Base-by-base conservation (phyloP, 2,329 filamentous ascomycete species). In the Septoria linicola region DNA sequence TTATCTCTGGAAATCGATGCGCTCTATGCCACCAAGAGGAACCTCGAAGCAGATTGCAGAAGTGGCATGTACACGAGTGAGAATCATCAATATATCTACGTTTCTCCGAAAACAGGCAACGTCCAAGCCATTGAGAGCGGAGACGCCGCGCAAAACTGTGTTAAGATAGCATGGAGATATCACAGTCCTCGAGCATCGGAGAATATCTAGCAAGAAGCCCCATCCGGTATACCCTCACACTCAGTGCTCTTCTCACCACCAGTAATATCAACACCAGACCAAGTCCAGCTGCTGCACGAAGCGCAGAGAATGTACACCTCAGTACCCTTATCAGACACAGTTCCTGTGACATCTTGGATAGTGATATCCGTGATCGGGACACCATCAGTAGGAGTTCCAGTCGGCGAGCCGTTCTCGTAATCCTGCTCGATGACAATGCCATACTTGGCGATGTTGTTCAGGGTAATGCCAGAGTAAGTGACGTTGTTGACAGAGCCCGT, bases 341-440 rank as follows among this genome's bases (percentile, higher is more conserved):
- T 67, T 21, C 77, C 77, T 2, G 60, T 70, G 51, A 80, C 69
- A 49, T 70, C 64, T 39, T 68, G 64, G 41, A 80, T 62, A 1
- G 69, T 73, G 5, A 80, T 57, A 6, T 70, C 73, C 7, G 77
- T 80, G 63, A 80, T 79, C n/a, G 76, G 77, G n/a, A 80, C 75
- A 30, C 77, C 76, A 19, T 67, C 71, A 7, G 76, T 79, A 4
- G 77, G 75, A 1, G 60, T 66, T 13, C 70, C 71, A 39, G 71
- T 73, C 4, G 71, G 70, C 30, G 55, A 59, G 48, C 74, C 73
- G 54, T 77, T 77, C 59, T 74, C 67, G 59, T 81, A 82, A 63
- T 82, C 78, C 69, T 84, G 81, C 65, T 82, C 70, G 51, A 84
- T 75, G 43, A 82, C 71, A 51, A 83, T 76, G 37, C 76, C 80